Percentiles rank a stretch among this genome's conserved stretches.
Conservation (phyloP, 768 basidiomycete species). For the Russula earlei region DNA sequence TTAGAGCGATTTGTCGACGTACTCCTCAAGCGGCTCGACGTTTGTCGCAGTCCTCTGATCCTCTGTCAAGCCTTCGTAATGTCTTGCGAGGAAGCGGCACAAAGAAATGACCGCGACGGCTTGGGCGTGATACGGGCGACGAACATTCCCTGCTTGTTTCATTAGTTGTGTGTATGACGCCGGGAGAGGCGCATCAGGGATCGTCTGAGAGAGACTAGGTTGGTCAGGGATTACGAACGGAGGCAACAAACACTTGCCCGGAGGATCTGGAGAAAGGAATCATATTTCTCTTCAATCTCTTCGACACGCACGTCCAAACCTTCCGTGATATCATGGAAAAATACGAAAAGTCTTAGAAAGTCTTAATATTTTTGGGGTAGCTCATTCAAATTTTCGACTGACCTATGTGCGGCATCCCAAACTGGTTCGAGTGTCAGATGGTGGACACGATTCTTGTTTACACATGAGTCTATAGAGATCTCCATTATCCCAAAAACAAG, state of each 20-base stretch:
- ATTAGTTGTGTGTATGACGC: constrained; percentile 10
- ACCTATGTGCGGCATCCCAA: constrained; percentile 8
- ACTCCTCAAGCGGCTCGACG: constrained; percentile 14
- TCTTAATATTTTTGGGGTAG: not conserved
- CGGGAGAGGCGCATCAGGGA: constrained; percentile 15
- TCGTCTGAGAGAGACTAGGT: not conserved
- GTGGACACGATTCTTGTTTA: constrained; percentile 12
- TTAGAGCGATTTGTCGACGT: not conserved
- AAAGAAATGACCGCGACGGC: constrained; percentile 13
- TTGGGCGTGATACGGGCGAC: constrained; percentile 13
- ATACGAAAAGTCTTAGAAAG: constrained; percentile 1
- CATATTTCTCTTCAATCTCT: not conserved
- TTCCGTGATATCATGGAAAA: constrained; percentile 10
- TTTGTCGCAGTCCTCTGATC: constrained; percentile 10
- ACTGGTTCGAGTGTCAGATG: constrained; percentile 6
- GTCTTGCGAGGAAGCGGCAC: constrained; percentile 15
- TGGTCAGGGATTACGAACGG: not conserved
- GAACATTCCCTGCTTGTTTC: constrained; percentile 13
- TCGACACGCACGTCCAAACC: not conserved
- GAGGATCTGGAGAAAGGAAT: constrained; percentile 1
- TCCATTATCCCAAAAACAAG: constrained; percentile 15
- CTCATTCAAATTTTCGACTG: not conserved
- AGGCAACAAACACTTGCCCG: not conserved
- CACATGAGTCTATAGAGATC: not conserved
- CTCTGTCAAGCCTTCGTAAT: constrained; percentile 8